Conservation (phyloP, 306 rosid species). For the Abrus precatorius region DNA sequence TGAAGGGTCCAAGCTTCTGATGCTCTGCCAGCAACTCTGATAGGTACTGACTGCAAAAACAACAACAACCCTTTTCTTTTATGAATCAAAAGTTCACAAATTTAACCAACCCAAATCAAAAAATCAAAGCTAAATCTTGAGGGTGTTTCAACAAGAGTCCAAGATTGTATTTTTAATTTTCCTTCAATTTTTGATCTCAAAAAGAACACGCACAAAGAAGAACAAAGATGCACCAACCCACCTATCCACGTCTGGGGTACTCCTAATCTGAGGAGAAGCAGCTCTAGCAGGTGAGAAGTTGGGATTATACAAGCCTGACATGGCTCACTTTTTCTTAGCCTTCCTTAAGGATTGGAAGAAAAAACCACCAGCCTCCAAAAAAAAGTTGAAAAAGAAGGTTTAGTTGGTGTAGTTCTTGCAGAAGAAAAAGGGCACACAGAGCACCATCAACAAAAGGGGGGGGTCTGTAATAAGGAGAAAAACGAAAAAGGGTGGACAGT, state of each 20-base stretch:
- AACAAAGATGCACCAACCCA: constrained; percentile 15
- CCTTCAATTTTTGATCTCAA: not conserved
- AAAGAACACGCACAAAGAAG: not conserved
- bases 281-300: constrained; percentile 98
- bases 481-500: constrained; percentile 52
- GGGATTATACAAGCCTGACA: constrained; percentile 95
- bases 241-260: constrained; percentile 88
- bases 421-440: constrained; percentile 68
- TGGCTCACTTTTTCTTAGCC: constrained; percentile 45
- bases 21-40: constrained; percentile 90
- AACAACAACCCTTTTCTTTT: constrained; percentile 41
- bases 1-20: constrained; percentile 94
- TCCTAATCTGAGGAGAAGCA: constrained; percentile 96
- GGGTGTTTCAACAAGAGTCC: constrained; percentile 18
- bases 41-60: constrained; percentile 79
- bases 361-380: constrained; percentile 34
- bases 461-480: constrained; percentile 54
- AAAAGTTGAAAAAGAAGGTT: constrained; percentile 63
- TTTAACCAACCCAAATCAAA: constrained; percentile 48
- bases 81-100: constrained; percentile 56
- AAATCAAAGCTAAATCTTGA: constrained; percentile 26
- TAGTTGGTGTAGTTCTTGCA: constrained; percentile 65
- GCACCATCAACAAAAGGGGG: constrained; percentile 64
- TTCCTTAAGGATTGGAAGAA: constrained; percentile 65
- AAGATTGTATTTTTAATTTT: constrained; percentile 20